Evolutionary conservation across 2,329 filamentous ascomycete genomes (phyloP), one percentile per base, ranked within the genome.

Genomic region (Exophiala sp.): DNA sequence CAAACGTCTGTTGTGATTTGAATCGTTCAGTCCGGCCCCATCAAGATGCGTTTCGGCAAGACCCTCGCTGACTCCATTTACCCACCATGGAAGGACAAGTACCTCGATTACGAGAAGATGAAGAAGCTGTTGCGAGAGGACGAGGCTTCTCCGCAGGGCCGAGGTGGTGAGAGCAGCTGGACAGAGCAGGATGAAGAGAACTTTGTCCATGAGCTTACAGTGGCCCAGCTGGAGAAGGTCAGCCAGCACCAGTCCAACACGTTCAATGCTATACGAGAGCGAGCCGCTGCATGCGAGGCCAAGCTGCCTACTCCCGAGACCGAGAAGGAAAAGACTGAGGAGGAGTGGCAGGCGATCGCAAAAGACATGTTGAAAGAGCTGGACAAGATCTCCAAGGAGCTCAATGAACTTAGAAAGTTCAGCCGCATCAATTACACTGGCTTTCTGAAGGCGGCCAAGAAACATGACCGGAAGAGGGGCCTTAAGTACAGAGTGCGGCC

Each of bases 381-480:
- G 48, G 91, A 97, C 68, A 71, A 72, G 46, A 93, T 97, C 68
- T 93, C 87, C 27, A 87, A 88, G 66, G 88, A 96, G 69, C 83
- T 94, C 64, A 91, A 85, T 66, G 87, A 95, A 73, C 78, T 98
- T 60, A 93, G 95, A 71, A 93, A 88, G 68, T 98, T 93, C 72
- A 93, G 88, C 69, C 86, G 85, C 58, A 84, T 96, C 73, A 98
- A 98, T 73, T 98, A 96, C 70, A 95, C 93, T 4, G 93, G 89
- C 41, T 95, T 97, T 70, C 79, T 96, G 65, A 98, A 98, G 76
- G 95, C 95, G 41, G 89, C 89, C 49, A 98, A 98, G 81, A 98
- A 98, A 73, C 93, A 98, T 70, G 93, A 98, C 70, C 86, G 93
- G 59, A 94, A 91, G 72, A 80, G 91, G 59, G 90, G 90, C 48